Evolutionary conservation across 768 basidiomycete species (phyloP).

Genomic region (Asterophora parasitica): DNA sequence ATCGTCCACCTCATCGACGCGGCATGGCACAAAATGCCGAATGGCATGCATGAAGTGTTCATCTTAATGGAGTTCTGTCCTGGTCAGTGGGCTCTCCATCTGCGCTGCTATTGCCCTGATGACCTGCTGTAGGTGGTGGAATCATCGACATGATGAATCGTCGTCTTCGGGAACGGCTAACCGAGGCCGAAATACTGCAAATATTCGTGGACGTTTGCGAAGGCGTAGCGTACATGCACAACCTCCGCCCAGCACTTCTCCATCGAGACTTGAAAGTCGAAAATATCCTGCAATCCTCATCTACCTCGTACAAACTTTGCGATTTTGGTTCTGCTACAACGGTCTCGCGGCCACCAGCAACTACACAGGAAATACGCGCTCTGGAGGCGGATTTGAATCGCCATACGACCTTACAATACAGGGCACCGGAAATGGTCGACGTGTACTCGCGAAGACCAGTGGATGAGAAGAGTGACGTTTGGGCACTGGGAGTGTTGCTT

Average conservation of each 20-base stretch:
- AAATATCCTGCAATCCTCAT: conserved; percentile 88
- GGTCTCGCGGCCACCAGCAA: conserved; percentile 70
- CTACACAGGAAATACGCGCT: conserved; percentile 77
- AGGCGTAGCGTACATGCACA: conserved; percentile 95
- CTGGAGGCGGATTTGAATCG: conserved; percentile 90
- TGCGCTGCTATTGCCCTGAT: conserved; percentile 9
- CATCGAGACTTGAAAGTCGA: conserved; percentile 99
- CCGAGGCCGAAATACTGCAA: conserved; percentile 93
- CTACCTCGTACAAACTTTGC: conserved; percentile 88
- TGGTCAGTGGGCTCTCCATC: conserved; percentile 41
- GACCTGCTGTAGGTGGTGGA: conserved; percentile 67
- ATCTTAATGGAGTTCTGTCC: conserved; percentile 98
- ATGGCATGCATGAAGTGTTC: conserved; percentile 89
- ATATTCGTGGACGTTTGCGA: conserved; percentile 98
- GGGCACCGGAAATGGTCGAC: conserved; percentile 99
- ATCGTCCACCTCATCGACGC: conserved; percentile 96
- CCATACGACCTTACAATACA: conserved; percentile 94
- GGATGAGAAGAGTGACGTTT: conserved; percentile 94
- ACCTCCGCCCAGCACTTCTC: conserved; percentile 80
- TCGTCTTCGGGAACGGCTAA: conserved; percentile 87
- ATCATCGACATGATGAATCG: conserved; percentile 99
- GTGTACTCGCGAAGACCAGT: conserved; percentile 76
- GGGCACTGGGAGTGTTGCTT: conserved; percentile 94
- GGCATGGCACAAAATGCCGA: conserved; percentile 79
- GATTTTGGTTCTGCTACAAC: conserved; percentile 94